Base-by-base conservation (phyloP, 371 early-diverging fungal species). In the Blastocladiella emersonii region DNA sequence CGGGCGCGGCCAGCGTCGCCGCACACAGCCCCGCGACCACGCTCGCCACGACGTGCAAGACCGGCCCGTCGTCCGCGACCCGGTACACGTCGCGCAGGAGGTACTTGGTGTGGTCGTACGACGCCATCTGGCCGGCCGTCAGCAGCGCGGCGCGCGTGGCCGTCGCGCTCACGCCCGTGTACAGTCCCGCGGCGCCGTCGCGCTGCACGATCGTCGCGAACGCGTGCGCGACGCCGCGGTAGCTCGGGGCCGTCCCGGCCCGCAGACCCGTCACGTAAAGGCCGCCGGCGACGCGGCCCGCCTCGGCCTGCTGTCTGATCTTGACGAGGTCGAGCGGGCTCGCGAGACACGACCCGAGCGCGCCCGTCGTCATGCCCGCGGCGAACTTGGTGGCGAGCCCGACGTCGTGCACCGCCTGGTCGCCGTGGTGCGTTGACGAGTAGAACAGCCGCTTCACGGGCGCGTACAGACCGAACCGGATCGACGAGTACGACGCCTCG, bases 41-140 rank as follows among this genome's bases (percentile, higher is more conserved):
- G n/a, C 63, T 51, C 2, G 44, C 59, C 19, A 61, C 8, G 7
- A 67, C 57, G 57, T 71, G 71, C 34, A 71, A 49, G 2, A 32
- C 17, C 17, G 64, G 17, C 1, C 71, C 71, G 62, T 71, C 71
- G 21, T 61, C 19, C 56, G 69, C 30, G 4, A 59, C n/a, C 19
- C 53, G 44, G 37, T 67, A 49, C 57, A 62, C 61, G 44, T 67
- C 67, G 19, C 61, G 36, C 5, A 51, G 12, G 21, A 67, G 34
- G 56, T 66, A 63, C 56, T 71, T 71, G 7, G 71, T 61, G 45
- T 68, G 67, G 45, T 71, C 71, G 65, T 71, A 71, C 2, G 65
- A 60, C n/a, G 69, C 64, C n/a, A 71, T 56, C 57, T 71, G 71
- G 25, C 67, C 67, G 6, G 66, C 67, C 8, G 71, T 67, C 41